These are phyloP conservation scores for Chlamydomonas schloesseri DNA, from an alignment of 139 green algal species.

Conservation along the genomic window DNA sequence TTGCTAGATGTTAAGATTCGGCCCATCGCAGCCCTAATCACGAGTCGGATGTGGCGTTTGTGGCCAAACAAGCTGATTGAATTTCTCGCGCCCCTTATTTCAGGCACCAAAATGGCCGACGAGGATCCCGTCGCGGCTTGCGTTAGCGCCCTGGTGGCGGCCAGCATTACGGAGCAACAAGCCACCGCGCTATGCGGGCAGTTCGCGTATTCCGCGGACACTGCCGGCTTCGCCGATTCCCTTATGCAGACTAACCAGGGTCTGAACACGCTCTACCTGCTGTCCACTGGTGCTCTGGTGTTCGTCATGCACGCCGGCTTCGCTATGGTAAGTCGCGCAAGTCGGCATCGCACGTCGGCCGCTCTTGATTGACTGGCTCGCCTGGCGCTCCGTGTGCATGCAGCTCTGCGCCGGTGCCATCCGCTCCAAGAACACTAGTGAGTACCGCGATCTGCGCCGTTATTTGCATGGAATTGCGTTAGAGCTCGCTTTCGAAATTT, in stretches of 20 bases:
- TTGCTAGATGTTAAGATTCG: too few relatives aligned
- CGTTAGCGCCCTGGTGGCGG: too few relatives aligned
- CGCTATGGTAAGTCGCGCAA: conserved; percentile 74
- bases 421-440: conserved; percentile 86
- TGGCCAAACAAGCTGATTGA: too few relatives aligned
- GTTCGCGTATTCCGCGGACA: background rate
- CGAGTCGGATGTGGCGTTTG: too few relatives aligned
- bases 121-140: too few relatives aligned
- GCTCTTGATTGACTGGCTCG: background rate
- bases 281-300: conserved; percentile 73
- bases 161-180: background rate
- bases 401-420: conserved; percentile 88
- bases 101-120: too few relatives aligned
- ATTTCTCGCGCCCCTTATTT: too few relatives aligned
- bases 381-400: background rate
- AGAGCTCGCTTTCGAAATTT: too few relatives aligned
- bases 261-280: conserved; percentile 70
- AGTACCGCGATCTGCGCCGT: background rate
- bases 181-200: background rate
- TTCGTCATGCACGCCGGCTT: conserved; percentile 93
- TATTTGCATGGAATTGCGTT: too few relatives aligned
- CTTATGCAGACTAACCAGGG: background rate
- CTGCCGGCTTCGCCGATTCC: background rate
- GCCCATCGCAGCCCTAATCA: too few relatives aligned
- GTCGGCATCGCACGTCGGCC: background rate